A percentile compares a stretch with the other conserved stretches of the same genome.
Evolutionary conservation across 1,139 yeast genomes (phyloP).

Genomic region (Pichia terricola): DNA sequence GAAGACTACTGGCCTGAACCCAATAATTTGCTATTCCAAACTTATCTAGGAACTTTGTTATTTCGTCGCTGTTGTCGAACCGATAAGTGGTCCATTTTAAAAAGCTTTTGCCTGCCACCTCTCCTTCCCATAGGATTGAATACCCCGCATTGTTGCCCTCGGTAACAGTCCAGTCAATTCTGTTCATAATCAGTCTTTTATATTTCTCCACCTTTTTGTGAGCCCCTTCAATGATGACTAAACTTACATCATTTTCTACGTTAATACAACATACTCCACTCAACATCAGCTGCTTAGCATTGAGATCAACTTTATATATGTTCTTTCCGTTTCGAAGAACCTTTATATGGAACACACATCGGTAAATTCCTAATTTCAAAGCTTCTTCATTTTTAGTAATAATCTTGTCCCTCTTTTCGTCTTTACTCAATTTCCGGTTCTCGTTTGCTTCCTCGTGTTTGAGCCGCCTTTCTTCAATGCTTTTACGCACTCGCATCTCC

Average conservation of each 20-base stretch:
- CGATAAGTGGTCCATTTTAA: constrained; percentile 52
- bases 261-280: constrained; percentile 46
- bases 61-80: constrained; percentile 44
- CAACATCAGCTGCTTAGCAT: constrained; percentile 64
- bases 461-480: constrained; percentile 54
- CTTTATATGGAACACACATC: constrained; percentile 53
- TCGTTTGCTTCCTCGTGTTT: constrained; percentile 56
- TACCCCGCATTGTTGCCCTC: constrained; percentile 37
- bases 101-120: constrained; percentile 43
- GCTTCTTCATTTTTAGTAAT: constrained; percentile 33
- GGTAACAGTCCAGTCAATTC: constrained; percentile 65
- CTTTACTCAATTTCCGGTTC: constrained; percentile 51
- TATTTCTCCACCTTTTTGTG: constrained; percentile 50
- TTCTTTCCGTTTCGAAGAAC: constrained; percentile 56
- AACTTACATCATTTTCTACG: constrained; percentile 41
- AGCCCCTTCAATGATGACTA: constrained; percentile 71
- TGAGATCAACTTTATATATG: constrained; percentile 62
- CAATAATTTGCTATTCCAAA: constrained; percentile 54
- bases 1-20: constrained; percentile 24
- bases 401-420: constrained; percentile 34
- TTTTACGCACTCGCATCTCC: constrained; percentile 60
- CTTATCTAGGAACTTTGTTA: constrained; percentile 38
- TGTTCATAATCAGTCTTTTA: constrained; percentile 46
- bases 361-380: constrained; percentile 39
- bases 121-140: constrained; percentile 68